Conservation (phyloP, 805 yeast genomes). For the Saturnispora besseyi region DNA sequence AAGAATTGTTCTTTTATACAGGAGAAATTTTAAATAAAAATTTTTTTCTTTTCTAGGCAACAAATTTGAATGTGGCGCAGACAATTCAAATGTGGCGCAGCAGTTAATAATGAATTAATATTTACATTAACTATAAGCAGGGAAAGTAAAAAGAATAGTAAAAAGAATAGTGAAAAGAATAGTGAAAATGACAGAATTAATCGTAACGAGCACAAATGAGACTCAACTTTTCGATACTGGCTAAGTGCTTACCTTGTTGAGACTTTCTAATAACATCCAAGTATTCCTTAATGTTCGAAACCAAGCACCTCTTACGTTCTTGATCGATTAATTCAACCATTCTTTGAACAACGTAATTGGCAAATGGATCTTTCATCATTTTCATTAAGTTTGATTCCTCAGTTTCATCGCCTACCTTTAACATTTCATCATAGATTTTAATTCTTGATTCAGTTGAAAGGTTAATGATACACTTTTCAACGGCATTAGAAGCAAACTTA, state of each 20-base stretch:
- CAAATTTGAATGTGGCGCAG: too few species aligned
- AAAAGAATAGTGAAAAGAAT: neutral
- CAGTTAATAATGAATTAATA: neutral
- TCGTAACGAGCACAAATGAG: slow-evolving; percentile 40
- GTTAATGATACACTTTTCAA: slow-evolving; percentile 80
- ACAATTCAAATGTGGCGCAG: neutral
- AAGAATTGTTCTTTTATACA: too few species aligned
- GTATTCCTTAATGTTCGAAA: slow-evolving; percentile 69
- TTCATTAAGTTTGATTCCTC: slow-evolving; percentile 67
- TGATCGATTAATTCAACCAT: slow-evolving; percentile 75
- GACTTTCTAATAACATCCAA: slow-evolving; percentile 63
- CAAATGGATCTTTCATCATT: slow-evolving; percentile 98
- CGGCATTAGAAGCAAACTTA: slow-evolving; percentile 96
- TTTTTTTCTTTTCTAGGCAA: too few species aligned
- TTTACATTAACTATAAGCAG: slow-evolving; percentile 1
- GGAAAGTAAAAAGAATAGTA: neutral
- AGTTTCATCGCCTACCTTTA: slow-evolving; percentile 45
- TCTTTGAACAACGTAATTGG: slow-evolving; percentile 94
- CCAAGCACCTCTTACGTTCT: slow-evolving; percentile 58
- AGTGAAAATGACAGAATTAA: neutral
- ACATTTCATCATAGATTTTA: slow-evolving; percentile 55
- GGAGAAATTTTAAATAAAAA: too few species aligned
- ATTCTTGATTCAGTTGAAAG: slow-evolving; percentile 58
- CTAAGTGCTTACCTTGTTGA: slow-evolving; percentile 72
- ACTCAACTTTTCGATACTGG: slow-evolving; percentile 68